Conservation (phyloP, 1,284 basidiomycete genomes). For the Thelephora terrestris region DNA sequence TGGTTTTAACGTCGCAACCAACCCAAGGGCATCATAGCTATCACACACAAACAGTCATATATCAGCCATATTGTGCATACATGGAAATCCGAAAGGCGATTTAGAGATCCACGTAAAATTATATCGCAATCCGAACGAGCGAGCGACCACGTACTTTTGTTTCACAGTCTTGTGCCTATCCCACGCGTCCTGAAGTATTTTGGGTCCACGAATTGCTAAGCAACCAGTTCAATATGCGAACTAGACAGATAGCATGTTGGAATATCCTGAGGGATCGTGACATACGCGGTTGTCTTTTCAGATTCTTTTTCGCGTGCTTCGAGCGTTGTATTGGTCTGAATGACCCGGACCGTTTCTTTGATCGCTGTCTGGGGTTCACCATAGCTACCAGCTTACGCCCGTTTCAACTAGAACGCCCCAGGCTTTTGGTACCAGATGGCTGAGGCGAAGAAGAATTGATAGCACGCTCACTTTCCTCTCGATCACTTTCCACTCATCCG, state of each 20-base stretch:
- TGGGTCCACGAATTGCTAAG: constrained; percentile 75
- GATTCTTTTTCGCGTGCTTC: constrained; percentile 56
- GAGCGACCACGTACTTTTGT: constrained; percentile 71
- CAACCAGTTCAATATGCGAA: constrained; percentile 6
- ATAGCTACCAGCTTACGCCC: constrained; percentile 30
- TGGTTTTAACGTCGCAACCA: constrained; percentile 59
- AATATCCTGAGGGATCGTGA: constrained; percentile 9
- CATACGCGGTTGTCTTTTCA: constrained; percentile 71
- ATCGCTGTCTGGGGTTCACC: constrained; percentile 89
- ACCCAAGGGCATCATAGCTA: constrained; percentile 75
- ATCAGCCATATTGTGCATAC: constrained; percentile 8
- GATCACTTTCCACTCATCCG: too few species aligned
- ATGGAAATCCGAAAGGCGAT: background rate
- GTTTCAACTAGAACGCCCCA: background rate
- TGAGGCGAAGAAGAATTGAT: background rate
- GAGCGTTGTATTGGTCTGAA: constrained; percentile 65
- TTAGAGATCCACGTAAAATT: background rate
- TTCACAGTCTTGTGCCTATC: constrained; percentile 82
- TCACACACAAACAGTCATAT: constrained; percentile 5
- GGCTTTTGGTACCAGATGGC: background rate
- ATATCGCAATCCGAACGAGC: background rate
- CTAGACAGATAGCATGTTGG: constrained; percentile 1
- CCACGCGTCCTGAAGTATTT: constrained; percentile 79
- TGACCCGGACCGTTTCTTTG: constrained; percentile 66
- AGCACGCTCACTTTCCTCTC: background rate